Conservation (phyloP, 306 rosid species). For the Castanea sativa region DNA sequence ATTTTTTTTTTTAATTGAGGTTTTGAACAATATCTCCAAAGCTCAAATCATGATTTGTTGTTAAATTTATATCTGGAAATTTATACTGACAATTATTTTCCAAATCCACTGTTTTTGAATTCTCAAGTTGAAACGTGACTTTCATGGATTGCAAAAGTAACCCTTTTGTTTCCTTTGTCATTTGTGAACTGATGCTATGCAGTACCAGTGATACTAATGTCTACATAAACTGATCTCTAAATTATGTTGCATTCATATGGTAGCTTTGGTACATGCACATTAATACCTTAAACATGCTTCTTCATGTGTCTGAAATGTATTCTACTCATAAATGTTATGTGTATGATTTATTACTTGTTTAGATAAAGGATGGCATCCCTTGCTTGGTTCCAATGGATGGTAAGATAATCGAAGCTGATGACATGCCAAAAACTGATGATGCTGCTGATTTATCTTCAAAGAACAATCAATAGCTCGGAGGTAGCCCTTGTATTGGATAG, state of each 20-base stretch:
- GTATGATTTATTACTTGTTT: constrained; percentile 12
- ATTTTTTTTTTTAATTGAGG: too few relatives aligned
- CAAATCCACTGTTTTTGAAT: too few relatives aligned
- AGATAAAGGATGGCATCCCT: constrained; percentile 81
- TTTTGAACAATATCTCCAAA: too few relatives aligned
- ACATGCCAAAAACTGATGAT: constrained; percentile 32
- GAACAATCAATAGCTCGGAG: constrained; percentile 23
- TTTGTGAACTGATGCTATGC: not conserved
- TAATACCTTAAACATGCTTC: too few relatives aligned
- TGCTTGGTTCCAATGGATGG: constrained; percentile 83
- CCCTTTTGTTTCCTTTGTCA: not conserved
- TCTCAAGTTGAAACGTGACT: too few relatives aligned
- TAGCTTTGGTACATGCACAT: not conserved
- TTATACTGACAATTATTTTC: too few relatives aligned
- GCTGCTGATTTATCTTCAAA: constrained; percentile 23
- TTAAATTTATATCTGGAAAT: too few relatives aligned
- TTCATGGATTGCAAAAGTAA: not conserved
- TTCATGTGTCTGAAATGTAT: not conserved
- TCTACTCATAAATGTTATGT: not conserved
- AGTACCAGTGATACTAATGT: not conserved
- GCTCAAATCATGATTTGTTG: too few relatives aligned
- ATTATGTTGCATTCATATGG: not conserved
- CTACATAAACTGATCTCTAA: not conserved
- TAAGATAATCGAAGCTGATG: constrained; percentile 58
- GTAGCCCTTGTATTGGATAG: constrained; percentile 17